Evolutionary conservation across 352 stramenopile species (phyloP).

Genomic region (Saprolegnia parasitica): DNA sequence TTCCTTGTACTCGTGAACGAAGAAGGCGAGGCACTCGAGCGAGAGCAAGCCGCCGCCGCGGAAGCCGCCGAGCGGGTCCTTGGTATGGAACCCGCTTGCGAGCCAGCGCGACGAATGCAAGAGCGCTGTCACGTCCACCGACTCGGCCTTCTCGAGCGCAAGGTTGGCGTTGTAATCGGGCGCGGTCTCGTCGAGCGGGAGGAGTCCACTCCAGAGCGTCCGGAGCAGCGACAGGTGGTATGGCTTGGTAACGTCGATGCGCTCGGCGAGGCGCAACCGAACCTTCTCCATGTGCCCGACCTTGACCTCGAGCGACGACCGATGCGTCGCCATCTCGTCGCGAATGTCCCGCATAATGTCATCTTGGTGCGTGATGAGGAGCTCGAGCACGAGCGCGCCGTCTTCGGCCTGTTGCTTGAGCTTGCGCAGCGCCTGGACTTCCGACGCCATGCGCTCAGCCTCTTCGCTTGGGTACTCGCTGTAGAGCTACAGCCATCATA

Average conservation of each 20-base stretch:
- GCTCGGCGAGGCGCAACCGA: constrained; percentile 66
- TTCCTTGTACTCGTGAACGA: constrained; percentile 72
- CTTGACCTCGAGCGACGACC: constrained; percentile 53
- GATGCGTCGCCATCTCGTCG: constrained; percentile 44
- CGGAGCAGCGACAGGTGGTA: constrained; percentile 55
- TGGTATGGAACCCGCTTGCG: constrained; percentile 72
- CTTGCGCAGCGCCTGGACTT: constrained; percentile 46
- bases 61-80: constrained; percentile 70
- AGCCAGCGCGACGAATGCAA: constrained; percentile 61
- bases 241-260: constrained; percentile 50
- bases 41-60: constrained; percentile 66
- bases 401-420: constrained; percentile 61
- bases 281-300: constrained; percentile 59
- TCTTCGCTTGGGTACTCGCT: constrained; percentile 38
- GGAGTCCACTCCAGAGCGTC: constrained; percentile 57
- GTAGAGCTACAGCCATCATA: constrained; percentile 31
- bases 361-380: constrained; percentile 60
- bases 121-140: constrained; percentile 47
- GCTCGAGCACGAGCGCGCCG: constrained; percentile 52
- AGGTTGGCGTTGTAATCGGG: constrained; percentile 26
- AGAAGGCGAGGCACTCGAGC: constrained; percentile 68
- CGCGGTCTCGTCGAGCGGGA: constrained; percentile 34
- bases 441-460: constrained; percentile 35
- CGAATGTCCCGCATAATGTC: constrained; percentile 57
- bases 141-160: constrained; percentile 5